Percentiles rank a stretch among this genome's conserved stretches.
These are phyloP conservation scores for Platismatia glauca DNA, from an alignment of 495 filamentous ascomycete genomes.

Conservation along the genomic window DNA sequence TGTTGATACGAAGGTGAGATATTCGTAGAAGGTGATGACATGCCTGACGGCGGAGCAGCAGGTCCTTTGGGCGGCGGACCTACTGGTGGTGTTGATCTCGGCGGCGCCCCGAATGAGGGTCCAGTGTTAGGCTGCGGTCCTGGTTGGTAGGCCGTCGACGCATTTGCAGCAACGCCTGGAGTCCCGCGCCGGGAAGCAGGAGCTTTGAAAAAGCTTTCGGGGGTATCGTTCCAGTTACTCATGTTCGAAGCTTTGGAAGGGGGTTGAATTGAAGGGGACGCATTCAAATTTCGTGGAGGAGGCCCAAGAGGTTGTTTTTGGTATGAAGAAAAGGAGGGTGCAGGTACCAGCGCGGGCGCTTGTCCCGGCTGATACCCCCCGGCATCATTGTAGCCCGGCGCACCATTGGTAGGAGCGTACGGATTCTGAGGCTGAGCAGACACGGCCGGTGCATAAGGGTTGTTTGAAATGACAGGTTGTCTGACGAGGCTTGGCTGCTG, in stretches of 20 bases:
- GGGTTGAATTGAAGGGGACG: conserved; percentile 55
- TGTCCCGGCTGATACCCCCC: conserved; percentile 45
- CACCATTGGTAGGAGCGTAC: conserved; percentile 41
- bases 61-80: conserved; percentile 48
- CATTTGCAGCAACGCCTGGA: conserved; percentile 48
- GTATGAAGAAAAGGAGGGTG: conserved; percentile 34
- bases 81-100: conserved; percentile 37
- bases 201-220: conserved; percentile 68
- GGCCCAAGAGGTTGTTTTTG: conserved; percentile 40
- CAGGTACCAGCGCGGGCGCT: conserved; percentile 26
- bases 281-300: conserved; percentile 47
- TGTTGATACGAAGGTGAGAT: conserved; percentile 37
- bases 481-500: conserved; percentile 31
- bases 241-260: conserved; percentile 62
- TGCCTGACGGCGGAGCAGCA: conserved; percentile 41
- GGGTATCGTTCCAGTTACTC: conserved; percentile 90
- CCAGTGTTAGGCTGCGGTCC: conserved; percentile 33
- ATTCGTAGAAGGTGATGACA: conserved; percentile 44
- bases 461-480: conserved; percentile 30
- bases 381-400: conserved; percentile 31
- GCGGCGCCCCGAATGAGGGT: conserved; percentile 33
- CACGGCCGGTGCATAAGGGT: conserved; percentile 30
- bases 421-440: conserved; percentile 45
- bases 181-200: conserved; percentile 61
- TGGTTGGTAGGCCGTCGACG: conserved; percentile 62